A percentile compares a stretch with the other conserved stretches of the same genome.
phyloP scores from a whole-genome alignment of 2,329 filamentous ascomycete genomes.

The Madurella fahalii region DNA sequence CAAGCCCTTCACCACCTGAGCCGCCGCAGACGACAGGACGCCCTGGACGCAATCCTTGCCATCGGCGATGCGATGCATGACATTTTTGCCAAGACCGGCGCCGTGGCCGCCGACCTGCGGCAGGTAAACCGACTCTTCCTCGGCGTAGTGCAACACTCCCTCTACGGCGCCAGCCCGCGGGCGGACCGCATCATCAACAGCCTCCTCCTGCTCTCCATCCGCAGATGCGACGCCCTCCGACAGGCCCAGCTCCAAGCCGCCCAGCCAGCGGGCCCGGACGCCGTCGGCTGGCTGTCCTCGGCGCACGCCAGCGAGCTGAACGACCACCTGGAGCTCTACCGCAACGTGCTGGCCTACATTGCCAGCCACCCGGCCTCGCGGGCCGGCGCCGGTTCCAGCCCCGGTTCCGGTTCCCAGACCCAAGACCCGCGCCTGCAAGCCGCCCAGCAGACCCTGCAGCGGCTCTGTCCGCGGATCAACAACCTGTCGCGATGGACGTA shows the following conservation, averaged over 20 bases:
- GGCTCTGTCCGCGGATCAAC: constrained; percentile 8
- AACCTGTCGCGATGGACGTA: background rate
- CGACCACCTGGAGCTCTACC: constrained; percentile 8
- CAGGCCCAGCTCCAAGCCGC: background rate
- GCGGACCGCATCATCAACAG: constrained; percentile 4
- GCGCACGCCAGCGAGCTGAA: background rate
- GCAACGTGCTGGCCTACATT: constrained; percentile 1
- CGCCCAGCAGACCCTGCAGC: background rate
- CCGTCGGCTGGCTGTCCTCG: constrained; percentile 3
- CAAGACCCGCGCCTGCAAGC: background rate
- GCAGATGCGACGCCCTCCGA: background rate
- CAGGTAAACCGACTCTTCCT: background rate
- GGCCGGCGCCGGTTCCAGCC: too few relatives aligned
- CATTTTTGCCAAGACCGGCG: background rate
- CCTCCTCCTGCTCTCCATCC: background rate
- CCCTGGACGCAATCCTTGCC: constrained; percentile 2
- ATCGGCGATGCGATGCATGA: constrained; percentile 9
- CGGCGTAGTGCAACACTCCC: background rate
- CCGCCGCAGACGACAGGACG: background rate
- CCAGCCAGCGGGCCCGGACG: too few relatives aligned
- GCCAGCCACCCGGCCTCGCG: background rate
- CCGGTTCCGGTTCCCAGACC: background rate
- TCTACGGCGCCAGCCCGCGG: background rate
- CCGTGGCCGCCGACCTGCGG: background rate
- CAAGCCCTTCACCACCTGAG: background rate